Conservation (phyloP, 2,329 filamentous ascomycete genomes). For the Cercospora zeae-maydis region DNA sequence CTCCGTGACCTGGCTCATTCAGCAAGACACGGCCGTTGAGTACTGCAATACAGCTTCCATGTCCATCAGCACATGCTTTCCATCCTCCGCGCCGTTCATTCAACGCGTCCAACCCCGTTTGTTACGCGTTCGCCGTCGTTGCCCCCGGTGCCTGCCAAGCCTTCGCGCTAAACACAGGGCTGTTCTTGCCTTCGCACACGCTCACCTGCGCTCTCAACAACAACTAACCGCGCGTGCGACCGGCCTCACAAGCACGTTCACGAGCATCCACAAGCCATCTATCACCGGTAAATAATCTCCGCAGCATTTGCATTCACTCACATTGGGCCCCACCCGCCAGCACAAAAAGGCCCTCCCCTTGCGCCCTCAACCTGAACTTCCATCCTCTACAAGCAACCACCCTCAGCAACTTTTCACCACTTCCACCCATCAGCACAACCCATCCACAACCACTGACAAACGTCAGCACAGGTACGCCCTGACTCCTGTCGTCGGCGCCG, state of each 20-base stretch:
- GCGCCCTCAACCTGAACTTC: constrained; percentile 2
- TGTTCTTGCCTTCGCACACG: not conserved
- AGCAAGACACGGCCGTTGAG: not conserved
- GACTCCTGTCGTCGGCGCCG: not conserved
- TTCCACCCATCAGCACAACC: not conserved
- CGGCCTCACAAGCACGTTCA: not conserved
- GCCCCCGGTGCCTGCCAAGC: not conserved
- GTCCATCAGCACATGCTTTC: not conserved
- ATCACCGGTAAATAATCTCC: not conserved
- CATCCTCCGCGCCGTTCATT: not conserved
- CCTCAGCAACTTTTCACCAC: not conserved
- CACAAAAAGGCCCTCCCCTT: not conserved
- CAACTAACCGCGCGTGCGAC: not conserved
- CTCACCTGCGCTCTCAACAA: constrained; percentile 2
- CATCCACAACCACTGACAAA: constrained; percentile 10
- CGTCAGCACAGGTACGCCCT: not conserved
- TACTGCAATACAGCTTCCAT: not conserved
- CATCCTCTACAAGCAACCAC: constrained; percentile 5
- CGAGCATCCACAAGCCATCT: not conserved
- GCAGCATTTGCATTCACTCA: not conserved
- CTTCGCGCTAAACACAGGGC: not conserved
- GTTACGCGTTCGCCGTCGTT: not conserved
- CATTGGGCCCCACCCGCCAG: not conserved
- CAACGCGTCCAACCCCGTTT: not conserved
- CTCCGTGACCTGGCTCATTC: not conserved